These are phyloP conservation scores for Kentomonas sorsogonicus DNA, from an alignment of 208 protist genomes.

Conservation along the genomic window DNA sequence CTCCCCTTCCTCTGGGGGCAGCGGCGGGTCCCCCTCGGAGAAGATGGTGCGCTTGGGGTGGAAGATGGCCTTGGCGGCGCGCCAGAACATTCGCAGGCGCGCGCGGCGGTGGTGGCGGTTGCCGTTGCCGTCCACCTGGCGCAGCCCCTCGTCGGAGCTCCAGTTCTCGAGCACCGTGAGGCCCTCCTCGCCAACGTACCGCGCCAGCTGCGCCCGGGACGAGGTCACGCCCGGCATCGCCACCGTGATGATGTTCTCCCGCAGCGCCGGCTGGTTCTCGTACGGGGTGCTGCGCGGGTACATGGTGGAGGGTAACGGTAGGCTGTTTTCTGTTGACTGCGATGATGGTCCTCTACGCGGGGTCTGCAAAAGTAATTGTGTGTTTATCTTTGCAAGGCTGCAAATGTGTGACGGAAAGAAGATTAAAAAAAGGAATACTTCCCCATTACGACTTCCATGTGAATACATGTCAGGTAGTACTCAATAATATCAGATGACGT, in stretches of 20 bases:
- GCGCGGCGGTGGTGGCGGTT: neutral
- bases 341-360: no score
- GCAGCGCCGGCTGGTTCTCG: constrained; percentile 41
- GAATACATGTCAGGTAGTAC: no score
- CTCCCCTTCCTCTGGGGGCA: no score
- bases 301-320: constrained; percentile 29
- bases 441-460: no score
- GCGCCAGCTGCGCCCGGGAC: constrained; percentile 48
- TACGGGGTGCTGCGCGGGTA: constrained; percentile 45
- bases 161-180: constrained; percentile 66
- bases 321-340: no score
- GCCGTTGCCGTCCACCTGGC: neutral
- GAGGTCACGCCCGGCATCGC: constrained; percentile 68
- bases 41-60: no score
- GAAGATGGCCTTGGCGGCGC: neutral
- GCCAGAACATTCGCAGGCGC: neutral
- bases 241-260: constrained; percentile 81
- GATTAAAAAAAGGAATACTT: no score
- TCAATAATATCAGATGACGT: no score
- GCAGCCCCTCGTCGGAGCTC: constrained; percentile 15
- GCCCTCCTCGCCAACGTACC: constrained; percentile 67
- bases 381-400: no score
- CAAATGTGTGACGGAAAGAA: no score
- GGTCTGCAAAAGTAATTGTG: no score
- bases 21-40: no score